Base-by-base conservation (phyloP, 768 basidiomycete species). In the Trametopsis cervina region DNA sequence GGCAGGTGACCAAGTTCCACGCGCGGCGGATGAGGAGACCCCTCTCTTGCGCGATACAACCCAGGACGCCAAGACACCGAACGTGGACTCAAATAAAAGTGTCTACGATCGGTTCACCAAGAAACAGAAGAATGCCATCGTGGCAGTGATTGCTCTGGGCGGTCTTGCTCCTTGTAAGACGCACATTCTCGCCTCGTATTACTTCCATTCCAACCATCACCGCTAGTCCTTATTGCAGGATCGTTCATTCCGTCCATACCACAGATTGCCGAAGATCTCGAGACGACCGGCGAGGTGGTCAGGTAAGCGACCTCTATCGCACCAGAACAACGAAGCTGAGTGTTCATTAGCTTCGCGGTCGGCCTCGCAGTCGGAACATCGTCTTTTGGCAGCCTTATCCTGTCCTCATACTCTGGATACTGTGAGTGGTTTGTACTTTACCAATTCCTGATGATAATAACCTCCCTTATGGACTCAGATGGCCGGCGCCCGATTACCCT, bases 161-260 rank as follows among this genome's bases (percentile, higher is more conserved):
- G 85, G 81, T 4, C 64, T 88, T 21, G 62, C 89, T 44, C 80
- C 80, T 18, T 69, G 86, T 87, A 55, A 40, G 75, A n/a, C n/a
- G n/a, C n/a, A n/a, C n/a, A n/a, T 63, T 20, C 15, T n/a, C 26
- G 20, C 4, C 40, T 37, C 36, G 3, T 21, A 54, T 33, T 57
- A 29, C 33, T 5, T 17, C 4, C 22, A 21, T 6, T 22, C 0
- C 9, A 4, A n/a, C 41, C 17, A 12, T 2, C 10, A 22, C 18
- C 12, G 12, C 1, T 46, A 89, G 87, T 83, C 27, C 79, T 90
- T 50, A 78, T 84, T 0, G 67, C 77, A 5, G 81, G 78, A 0
- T 77, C 77, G 1, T 88, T 90, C 60, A 72, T 87, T 2, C 87
- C 87, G 0, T 78, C 80, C 0, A 83, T 90, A 47, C 84, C 86